Base-by-base conservation (phyloP, 768 basidiomycete genomes). In the Rhizopogon vinicolor region DNA sequence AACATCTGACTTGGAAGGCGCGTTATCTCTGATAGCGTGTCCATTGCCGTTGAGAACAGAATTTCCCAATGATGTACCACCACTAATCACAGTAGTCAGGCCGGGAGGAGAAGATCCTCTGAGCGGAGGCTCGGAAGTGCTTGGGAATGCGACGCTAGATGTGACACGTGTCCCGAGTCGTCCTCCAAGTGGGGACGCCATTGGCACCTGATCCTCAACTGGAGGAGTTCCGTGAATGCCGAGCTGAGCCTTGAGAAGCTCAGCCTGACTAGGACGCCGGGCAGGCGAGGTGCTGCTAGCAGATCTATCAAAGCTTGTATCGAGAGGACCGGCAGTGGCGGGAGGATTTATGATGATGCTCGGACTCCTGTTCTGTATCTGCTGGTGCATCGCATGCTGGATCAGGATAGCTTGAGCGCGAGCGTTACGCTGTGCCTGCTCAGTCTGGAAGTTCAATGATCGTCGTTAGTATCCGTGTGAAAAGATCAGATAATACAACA, bases 181-280 rank as follows among this genome's bases (percentile, higher is more conserved):
- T 44, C 90, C 90, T 42, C 84, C 86, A 37, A 91, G 75, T 41
- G 84, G 78, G 45, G 91, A 89, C 29, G 89, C 88, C 91, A 91
- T 90, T 43, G 90, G 89, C 50, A 85, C 76, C 56, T 82, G 81
- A 42, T 87, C 85, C 44, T 85, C 82, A 35, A 66, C 49, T 39
- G 65, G 63, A 62, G 59, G 53, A 63, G 35, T 8, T 18, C 42
- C 39, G 22, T 56, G 13, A 52, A 82, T 71, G 48, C 82, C 79
- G 43, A 86, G 74, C 66, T 84, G 86, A 40, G 84, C 73, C 48
- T 79, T 80, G 43, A 86, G 75, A 53, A 82, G 81, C 56, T 90
- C 89, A 13, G 79, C 82, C 65, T 89, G 89, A 61, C 75, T 83
- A 53, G 81, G 78, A 59, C 88, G 86, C 59, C 89, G 87, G 63